A percentile compares a stretch with the other conserved stretches of the same genome.
Evolutionary conservation across 1,284 basidiomycete genomes (phyloP).

Genomic region (Tremellales sp.): DNA sequence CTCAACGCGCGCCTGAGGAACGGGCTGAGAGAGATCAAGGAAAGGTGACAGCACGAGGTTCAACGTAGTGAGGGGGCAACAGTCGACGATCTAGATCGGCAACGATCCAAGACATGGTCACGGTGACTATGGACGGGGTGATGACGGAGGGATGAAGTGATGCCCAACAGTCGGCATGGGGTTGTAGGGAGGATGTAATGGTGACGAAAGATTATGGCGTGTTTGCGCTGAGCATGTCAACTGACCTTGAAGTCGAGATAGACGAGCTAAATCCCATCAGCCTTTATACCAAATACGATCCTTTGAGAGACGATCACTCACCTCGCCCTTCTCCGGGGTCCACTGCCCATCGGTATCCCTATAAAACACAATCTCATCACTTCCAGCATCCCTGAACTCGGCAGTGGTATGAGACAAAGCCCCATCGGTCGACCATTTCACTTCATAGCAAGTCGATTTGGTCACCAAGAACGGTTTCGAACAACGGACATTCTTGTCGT

Average conservation of each 20-base stretch:
- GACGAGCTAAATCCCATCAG: constrained; percentile 26
- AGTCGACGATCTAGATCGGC: too few species aligned
- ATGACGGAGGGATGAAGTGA: too few species aligned
- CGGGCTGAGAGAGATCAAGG: too few species aligned
- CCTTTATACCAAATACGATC: neutral
- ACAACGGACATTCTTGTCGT: constrained; percentile 40
- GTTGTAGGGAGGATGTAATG: too few species aligned
- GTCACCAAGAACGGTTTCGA: constrained; percentile 44
- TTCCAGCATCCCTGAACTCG: constrained; percentile 44
- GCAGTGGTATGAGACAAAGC: constrained; percentile 45
- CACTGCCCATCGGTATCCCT: constrained; percentile 46
- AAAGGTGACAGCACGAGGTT: too few species aligned
- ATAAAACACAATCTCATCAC: constrained; percentile 44
- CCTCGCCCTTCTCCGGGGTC: constrained; percentile 45
- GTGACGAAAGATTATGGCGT: too few species aligned
- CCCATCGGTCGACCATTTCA: constrained; percentile 47
- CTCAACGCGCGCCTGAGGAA: neutral
- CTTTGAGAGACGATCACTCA: constrained; percentile 11
- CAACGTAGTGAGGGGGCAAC: too few species aligned
- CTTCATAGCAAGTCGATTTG: constrained; percentile 43
- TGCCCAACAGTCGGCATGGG: too few species aligned
- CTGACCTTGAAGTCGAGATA: constrained; percentile 44
- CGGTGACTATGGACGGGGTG: too few species aligned
- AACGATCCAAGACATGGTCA: too few species aligned
- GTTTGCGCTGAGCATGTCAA: neutral